phyloP scores from a whole-genome alignment of 192 early-diverging fungal species.

The Gonapodya sp. region DNA sequence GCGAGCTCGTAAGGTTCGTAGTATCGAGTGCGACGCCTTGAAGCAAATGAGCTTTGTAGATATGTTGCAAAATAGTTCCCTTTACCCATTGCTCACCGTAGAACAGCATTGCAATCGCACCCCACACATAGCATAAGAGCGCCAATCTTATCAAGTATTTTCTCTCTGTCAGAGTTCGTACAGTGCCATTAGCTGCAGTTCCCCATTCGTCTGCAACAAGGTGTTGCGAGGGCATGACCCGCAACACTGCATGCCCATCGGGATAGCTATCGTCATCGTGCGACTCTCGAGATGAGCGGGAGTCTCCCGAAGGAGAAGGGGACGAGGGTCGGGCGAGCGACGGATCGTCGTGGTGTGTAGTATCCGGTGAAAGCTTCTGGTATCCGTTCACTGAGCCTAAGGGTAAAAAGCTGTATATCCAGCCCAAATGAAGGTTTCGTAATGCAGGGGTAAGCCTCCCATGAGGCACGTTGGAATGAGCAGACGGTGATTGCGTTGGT shows the following conservation, averaged over 20 bases:
- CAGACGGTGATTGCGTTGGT: too few relatives aligned
- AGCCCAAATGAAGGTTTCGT: not conserved
- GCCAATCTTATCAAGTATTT: not conserved
- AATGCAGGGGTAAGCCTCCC: not conserved
- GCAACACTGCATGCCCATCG: not conserved
- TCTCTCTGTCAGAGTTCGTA: not conserved
- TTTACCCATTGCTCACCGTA: not conserved
- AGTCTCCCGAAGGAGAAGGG: too few relatives aligned
- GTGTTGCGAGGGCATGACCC: not conserved
- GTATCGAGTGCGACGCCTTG: not conserved
- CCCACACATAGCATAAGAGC: not conserved
- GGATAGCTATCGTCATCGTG: not conserved
- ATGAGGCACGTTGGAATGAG: too few relatives aligned
- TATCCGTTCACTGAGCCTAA: not conserved
- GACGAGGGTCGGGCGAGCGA: too few relatives aligned
- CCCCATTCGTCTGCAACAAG: not conserved
- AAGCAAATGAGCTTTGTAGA: not conserved
- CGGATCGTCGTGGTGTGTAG: not conserved
- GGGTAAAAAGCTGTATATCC: too few relatives aligned
- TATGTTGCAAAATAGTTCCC: too few relatives aligned
- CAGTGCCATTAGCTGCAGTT: not conserved
- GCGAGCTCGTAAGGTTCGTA: not conserved
- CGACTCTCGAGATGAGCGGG: too few relatives aligned
- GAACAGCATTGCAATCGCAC: not conserved
- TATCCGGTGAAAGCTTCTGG: not conserved